Evolutionary conservation across 495 filamentous ascomycete genomes (phyloP).

Genomic region (Lophiotrema nucula): DNA sequence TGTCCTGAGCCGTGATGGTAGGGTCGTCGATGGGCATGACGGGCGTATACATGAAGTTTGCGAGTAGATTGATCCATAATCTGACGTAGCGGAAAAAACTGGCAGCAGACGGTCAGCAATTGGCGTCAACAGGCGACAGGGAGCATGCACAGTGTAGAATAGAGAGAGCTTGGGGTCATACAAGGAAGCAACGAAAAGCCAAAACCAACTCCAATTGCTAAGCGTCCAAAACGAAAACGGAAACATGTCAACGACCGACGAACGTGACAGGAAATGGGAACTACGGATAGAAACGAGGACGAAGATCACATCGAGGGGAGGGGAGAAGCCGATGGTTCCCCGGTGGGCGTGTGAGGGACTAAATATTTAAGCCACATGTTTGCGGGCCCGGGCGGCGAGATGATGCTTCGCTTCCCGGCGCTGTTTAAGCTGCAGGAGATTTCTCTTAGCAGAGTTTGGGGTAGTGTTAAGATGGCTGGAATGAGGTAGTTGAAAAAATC

Average conservation of each 20-base stretch:
- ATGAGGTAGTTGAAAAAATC: conserved; percentile 35
- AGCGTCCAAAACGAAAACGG: conserved; percentile 24
- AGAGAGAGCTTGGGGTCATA: conserved; percentile 4
- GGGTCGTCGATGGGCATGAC: conserved; percentile 62
- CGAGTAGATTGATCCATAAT: conserved; percentile 62
- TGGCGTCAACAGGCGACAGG: no score
- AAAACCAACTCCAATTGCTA: conserved; percentile 35
- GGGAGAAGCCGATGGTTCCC: conserved; percentile 28
- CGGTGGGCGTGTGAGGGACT: conserved; percentile 29
- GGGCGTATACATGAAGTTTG: conserved; percentile 60
- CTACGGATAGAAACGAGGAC: conserved; percentile 31
- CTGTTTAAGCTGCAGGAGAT: conserved; percentile 32
- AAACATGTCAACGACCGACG: conserved; percentile 33
- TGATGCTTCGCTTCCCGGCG: conserved; percentile 31
- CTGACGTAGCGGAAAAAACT: conserved; percentile 54
- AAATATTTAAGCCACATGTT: conserved; percentile 39
- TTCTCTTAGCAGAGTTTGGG: conserved; percentile 36
- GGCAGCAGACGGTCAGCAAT: conserved; percentile 4
- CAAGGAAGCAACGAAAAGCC: conserved; percentile 25
- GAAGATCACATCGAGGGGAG: conserved; percentile 35
- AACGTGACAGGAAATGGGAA: conserved; percentile 31
- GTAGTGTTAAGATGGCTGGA: conserved; percentile 35
- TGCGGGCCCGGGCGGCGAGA: conserved; percentile 20
- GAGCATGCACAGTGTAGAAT: neutral
- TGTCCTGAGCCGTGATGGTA: conserved; percentile 64